Evolutionary conservation across 2,329 filamentous ascomycete genomes (phyloP), one percentile per base, ranked within the genome.

Genomic region (Ophiostoma sp.): DNA sequence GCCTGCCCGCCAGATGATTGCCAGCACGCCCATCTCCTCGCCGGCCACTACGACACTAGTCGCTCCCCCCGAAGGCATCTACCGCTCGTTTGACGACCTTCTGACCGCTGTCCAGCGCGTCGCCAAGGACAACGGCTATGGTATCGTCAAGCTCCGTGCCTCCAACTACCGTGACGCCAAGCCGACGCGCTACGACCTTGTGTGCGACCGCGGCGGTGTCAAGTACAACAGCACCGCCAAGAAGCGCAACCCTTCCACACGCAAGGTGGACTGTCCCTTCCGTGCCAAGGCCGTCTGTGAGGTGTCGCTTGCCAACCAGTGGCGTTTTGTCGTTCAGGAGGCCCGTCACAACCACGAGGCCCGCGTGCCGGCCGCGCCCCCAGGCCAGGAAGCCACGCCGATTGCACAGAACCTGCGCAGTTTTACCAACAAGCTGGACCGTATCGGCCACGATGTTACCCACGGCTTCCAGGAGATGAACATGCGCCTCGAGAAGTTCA

Each of bases 151-250:
- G 82, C 82, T 90, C 12, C 86, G 88, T 48, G 87, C 88, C 5
- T 89, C 87, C 77, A 90, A 90, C 80, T 90, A 90, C 76, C 87
- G 88, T 61, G 88, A 90, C 71, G 86, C 87, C 74, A 89, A 89
- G 77, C 87, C 88, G 0, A 90, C 88, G 25, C 86, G 88, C 19
- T 90, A 89, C 80, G 88, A 90, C 75, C 83, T 90, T 12, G 88
- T 90, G 45, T 90, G 88, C 80, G 88, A 90, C 76, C 87, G 88
- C 55, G 88, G 88, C 71, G 88, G 88, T 74, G 88, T 90, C 78
- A 90, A 90, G 80, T 90, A 90, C 81, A 89, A 84, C 82, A 90
- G 88, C 80, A 90, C 88, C 1, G 88, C 88, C 8, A 90, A 90
- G 84, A 90, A 90, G 82, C 86, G 88, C 73, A 90, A 89, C 77